Conservation (phyloP, 73 alveolate species). For the Paramecium primaurelia region DNA sequence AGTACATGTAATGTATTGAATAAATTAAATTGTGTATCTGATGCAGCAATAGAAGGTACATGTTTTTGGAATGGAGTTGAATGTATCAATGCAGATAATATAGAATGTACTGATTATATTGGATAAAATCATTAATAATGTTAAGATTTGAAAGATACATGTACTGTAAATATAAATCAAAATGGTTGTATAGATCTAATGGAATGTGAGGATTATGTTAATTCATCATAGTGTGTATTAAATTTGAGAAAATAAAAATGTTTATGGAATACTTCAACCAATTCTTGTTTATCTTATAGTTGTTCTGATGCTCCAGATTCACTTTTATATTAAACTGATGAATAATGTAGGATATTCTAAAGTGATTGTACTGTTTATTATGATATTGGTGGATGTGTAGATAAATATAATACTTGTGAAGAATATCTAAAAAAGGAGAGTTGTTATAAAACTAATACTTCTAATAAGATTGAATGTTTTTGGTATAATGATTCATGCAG, state of each 20-base stretch:
- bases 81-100: not conserved
- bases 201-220: not conserved
- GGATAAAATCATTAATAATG: not conserved
- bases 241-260: not conserved
- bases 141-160: not conserved
- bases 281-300: not conserved
- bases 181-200: not conserved
- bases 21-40: not conserved
- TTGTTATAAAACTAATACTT: not conserved
- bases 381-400: not conserved
- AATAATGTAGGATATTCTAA: not conserved
- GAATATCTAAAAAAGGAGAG: not conserved
- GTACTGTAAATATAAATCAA: not conserved
- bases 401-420: not conserved
- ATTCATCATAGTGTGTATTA: not conserved
- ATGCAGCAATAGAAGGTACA: not conserved
- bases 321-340: not conserved
- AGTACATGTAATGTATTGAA: not conserved
- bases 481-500: not conserved
- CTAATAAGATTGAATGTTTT: not conserved
- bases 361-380: not conserved
- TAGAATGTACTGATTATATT: not conserved
- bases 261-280: not conserved
- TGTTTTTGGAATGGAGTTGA: not conserved
- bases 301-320: not conserved